Evolutionary conservation across 2,329 filamentous ascomycete species (phyloP).

Genomic region (Geosmithia morbida): DNA sequence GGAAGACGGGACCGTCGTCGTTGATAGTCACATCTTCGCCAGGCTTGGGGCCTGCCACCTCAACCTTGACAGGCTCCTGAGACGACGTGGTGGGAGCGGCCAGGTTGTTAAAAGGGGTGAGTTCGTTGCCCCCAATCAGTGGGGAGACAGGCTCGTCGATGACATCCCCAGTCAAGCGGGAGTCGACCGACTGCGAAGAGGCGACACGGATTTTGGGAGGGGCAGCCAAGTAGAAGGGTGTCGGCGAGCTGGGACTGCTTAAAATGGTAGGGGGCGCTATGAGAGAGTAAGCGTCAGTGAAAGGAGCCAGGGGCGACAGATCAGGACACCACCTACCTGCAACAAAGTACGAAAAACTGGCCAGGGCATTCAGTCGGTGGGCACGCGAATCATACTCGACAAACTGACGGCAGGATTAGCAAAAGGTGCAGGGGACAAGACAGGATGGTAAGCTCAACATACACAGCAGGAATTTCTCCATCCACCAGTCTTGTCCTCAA

Average conservation of each 20-base stretch:
- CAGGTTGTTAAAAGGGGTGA: conserved; percentile 11
- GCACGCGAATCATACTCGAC: conserved; percentile 93
- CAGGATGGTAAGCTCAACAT: conserved; percentile 13
- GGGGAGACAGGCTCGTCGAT: conserved; percentile 50
- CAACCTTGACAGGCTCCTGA: conserved; percentile 57
- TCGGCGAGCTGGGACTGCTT: conserved; percentile 50
- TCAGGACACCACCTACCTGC: conserved; percentile 41
- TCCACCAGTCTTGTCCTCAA: conserved; percentile 74
- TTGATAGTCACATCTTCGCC: conserved; percentile 72
- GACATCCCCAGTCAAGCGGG: conserved; percentile 57
- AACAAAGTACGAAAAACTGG: conserved; percentile 92
- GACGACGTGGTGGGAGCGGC: neutral
- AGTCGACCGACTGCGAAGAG: conserved; percentile 79
- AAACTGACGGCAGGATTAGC: conserved; percentile 42
- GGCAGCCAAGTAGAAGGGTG: conserved; percentile 56
- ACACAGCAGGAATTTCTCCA: conserved; percentile 95
- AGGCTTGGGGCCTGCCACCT: conserved; percentile 73
- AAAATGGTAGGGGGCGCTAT: conserved; percentile 27
- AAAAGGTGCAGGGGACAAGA: neutral
- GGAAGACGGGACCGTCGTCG: conserved; percentile 89
- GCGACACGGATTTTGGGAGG: conserved; percentile 68
- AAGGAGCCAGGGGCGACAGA: neutral
- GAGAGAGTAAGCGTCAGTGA: neutral
- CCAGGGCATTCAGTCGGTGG: conserved; percentile 75
- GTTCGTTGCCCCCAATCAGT: conserved; percentile 22